Evolutionary conservation across 2,329 filamentous ascomycete species (phyloP), one percentile per base, ranked within the genome.

Genomic region (Stagonosporopsis cucurbitacearum): DNA sequence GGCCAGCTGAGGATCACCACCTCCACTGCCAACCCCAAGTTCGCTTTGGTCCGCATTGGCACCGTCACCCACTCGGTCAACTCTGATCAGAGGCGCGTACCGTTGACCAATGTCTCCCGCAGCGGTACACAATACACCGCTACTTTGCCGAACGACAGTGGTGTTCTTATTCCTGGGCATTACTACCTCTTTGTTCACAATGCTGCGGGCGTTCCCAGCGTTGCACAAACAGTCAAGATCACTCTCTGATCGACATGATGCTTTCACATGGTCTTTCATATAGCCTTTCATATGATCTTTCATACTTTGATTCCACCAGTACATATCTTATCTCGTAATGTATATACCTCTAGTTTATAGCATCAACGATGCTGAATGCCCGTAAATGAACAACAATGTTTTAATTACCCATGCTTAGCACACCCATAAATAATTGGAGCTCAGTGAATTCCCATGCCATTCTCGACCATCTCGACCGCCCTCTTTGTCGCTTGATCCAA

Each of bases 401-500:
- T n/a, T 23, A 17, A 15, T 26, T n/a, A 23, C 20, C 15, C 25
- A 30, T 6, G 8, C 12, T 5, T n/a, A 12, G 17, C 33, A 8
- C 33, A 30, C 6, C n/a, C 7, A 19, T n/a, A 12, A 6, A 19
- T 6, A 8, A 15, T 4, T 20, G 26, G 6, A 4, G 4, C 33
- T 49, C 33, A 45, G 7, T 54, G 32, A 33, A 35, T 45, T 4
- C 49, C 49, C 5, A 23, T 22, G 13, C 49, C 49, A 23, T 62
- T 62, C 59, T 78, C 70, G 6, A 72, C 77, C 75, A 83, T 68
- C 7, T 80, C 74, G 0, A 88, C 60, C 0, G 79, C 82, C 22
- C 69, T 68, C 67, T 73, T 79, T 0, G 83, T 89, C n/a, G 78
- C 76, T 60, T 84, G 81, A 62, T 89, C 86, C 48, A 88, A 60